Conservation (phyloP, 371 early-diverging fungal genomes). For the Mortierella sp. region DNA sequence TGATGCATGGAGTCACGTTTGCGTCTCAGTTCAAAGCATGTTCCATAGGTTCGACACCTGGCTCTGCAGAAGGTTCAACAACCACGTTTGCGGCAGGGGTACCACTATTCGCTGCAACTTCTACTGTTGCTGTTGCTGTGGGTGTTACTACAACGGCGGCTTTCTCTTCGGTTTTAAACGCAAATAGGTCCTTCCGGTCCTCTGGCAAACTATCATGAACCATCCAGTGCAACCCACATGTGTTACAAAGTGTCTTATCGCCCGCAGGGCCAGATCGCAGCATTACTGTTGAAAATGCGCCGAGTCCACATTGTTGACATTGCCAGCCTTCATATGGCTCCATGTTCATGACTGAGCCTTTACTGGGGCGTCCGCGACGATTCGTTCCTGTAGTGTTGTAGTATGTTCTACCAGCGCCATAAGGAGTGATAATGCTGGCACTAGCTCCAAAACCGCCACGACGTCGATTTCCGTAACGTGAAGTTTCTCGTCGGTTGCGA, state of each 20-base stretch:
- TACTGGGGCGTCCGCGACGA: conserved; percentile 27
- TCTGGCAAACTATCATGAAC: conserved; percentile 65
- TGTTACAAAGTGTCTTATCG: conserved; percentile 69
- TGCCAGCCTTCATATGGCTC: conserved; percentile 39
- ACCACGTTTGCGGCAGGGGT: background rate
- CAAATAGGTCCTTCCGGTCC: conserved; percentile 68
- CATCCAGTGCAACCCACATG: conserved; percentile 69
- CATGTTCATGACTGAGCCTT: conserved; percentile 14
- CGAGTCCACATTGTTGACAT: conserved; percentile 52
- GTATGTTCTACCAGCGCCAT: background rate
- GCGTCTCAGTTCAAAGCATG: background rate
- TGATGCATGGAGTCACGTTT: background rate
- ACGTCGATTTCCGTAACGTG: conserved; percentile 42
- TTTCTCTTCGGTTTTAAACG: conserved; percentile 14
- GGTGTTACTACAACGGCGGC: background rate
- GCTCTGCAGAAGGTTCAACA: background rate
- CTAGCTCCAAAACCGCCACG: conserved; percentile 11
- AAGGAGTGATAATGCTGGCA: conserved; percentile 11
- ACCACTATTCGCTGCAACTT: background rate
- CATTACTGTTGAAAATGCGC: conserved; percentile 42
- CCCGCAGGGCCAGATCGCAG: conserved; percentile 49
- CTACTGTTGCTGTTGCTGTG: background rate
- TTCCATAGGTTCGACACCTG: background rate
- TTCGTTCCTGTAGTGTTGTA: background rate
- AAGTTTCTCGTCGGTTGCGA: conserved; percentile 56